phyloP scores from a whole-genome alignment of 805 yeast genomes.

The Dipodascus geniculatus region DNA sequence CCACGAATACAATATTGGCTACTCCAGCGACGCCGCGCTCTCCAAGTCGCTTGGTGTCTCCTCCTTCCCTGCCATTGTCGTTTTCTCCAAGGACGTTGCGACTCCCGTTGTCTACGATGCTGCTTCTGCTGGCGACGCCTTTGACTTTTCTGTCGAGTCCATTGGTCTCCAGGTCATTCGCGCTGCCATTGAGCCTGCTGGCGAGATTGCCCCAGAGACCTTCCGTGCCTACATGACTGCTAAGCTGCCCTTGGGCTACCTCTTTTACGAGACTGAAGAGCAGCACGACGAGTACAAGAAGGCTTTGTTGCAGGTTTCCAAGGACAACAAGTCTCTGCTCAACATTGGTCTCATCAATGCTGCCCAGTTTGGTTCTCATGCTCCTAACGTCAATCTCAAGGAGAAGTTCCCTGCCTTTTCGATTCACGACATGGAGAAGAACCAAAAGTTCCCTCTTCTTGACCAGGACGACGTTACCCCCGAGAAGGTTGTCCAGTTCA shows the following conservation, averaged over 20 bases:
- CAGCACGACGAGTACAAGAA: conserved; percentile 62
- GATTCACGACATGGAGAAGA: conserved; percentile 57
- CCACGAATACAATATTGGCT: conserved; percentile 52
- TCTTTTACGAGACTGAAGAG: conserved; percentile 63
- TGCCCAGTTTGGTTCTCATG: conserved; percentile 68
- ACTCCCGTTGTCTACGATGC: conserved; percentile 21
- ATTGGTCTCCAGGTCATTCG: conserved; percentile 39
- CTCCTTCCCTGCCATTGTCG: conserved; percentile 37
- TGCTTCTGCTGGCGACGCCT: conserved; percentile 15
- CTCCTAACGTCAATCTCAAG: conserved; percentile 71
- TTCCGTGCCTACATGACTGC: conserved; percentile 64
- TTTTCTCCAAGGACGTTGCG: conserved; percentile 28
- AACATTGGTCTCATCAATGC: conserved; percentile 89
- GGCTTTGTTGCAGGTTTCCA: conserved; percentile 27
- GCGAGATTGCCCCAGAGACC: conserved; percentile 74
- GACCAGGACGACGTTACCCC: conserved; percentile 45
- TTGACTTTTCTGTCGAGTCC: conserved; percentile 24
- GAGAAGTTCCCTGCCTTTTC: conserved; percentile 79
- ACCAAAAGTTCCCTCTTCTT: conserved; percentile 67
- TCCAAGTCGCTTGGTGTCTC: conserved; percentile 30
- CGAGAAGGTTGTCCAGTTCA: conserved; percentile 46
- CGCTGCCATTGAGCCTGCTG: conserved; percentile 73
- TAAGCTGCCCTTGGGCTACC: conserved; percentile 72
- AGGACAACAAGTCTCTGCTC: conserved; percentile 51
- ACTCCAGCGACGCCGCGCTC: conserved; percentile 29